Evolutionary conservation across 2,329 filamentous ascomycete genomes (phyloP).

Genomic region (Lachnellula occidentalis): DNA sequence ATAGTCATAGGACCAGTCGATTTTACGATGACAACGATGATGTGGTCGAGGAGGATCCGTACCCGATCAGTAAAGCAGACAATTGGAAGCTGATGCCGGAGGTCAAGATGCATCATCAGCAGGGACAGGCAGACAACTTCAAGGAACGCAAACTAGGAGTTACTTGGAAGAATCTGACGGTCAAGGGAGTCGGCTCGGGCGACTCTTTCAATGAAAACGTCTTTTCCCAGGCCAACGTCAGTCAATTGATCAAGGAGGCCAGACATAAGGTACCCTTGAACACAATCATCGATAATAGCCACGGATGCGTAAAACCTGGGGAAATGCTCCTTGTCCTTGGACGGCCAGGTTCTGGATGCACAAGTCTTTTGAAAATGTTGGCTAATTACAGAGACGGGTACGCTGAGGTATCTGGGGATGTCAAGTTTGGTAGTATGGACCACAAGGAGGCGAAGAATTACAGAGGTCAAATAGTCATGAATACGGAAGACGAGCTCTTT

Average conservation of each 20-base stretch:
- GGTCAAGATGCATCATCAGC: slow-evolving; percentile 17
- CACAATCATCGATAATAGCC: slow-evolving; percentile 59
- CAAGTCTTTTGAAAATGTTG: slow-evolving; percentile 64
- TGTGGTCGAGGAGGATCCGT: no score
- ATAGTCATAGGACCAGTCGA: no score
- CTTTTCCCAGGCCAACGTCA: slow-evolving; percentile 23
- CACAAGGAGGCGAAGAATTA: slow-evolving; percentile 41
- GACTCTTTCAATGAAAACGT: slow-evolving; percentile 28
- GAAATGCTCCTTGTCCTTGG: slow-evolving; percentile 69
- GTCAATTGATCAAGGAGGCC: slow-evolving; percentile 34
- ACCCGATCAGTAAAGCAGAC: no score
- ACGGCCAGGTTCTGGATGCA: slow-evolving; percentile 64
- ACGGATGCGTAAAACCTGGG: slow-evolving; percentile 66
- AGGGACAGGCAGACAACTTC: slow-evolving; percentile 21
- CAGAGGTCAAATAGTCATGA: slow-evolving; percentile 52
- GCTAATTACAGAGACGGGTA: slow-evolving; percentile 59
- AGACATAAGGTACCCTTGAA: slow-evolving; percentile 56
- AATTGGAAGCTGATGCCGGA: slow-evolving; percentile 29
- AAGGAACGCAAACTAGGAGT: slow-evolving; percentile 32
- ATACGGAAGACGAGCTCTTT: slow-evolving; percentile 47
- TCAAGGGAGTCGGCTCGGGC: slow-evolving; percentile 28
- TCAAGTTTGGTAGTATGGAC: slow-evolving; percentile 47
- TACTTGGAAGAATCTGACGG: slow-evolving; percentile 27
- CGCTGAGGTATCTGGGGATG: slow-evolving; percentile 50
- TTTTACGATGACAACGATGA: no score